Base-by-base conservation (phyloP, 2,329 filamentous ascomycete species). In the Ophiocordyceps camponoti-leonardi region DNA sequence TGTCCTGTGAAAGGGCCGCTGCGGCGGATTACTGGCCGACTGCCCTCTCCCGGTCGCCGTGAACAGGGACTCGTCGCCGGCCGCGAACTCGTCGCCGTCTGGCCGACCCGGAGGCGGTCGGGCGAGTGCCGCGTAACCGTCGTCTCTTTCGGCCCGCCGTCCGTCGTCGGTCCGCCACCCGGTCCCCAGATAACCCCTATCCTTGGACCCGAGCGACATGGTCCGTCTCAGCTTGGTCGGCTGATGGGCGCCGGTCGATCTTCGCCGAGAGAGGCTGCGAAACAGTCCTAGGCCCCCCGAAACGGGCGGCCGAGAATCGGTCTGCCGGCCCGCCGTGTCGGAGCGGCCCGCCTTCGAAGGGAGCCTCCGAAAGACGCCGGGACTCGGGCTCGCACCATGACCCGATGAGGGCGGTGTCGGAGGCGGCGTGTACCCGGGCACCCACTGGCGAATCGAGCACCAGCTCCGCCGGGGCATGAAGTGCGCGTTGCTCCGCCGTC, bases 391-490 rank as follows among this genome's bases (percentile, higher is more conserved):
- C 30, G 65, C 50, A 37, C 71, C 67, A 48, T 68, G 62, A 42
- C 68, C 63, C 1, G 73, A 68, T 10, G 59, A 62, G 26, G 68
- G 72, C 3, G 85, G 86, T 1, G 82, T 79, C 3, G 73, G 70
- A 1, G 78, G 76, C 13, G 87, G 87, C 1, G 85, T 93, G 31
- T 66, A 68, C 3, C 85, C 86, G 2, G 88, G 87, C 11, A 77
- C 69, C 64, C 94, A 96, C 58, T 84, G 74, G 45, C 84, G 76
- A 54, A 98, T 94, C 3, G 86, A 85, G 60, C 90, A 96, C 85
- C 90, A 98, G 60, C 98, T 98, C 30, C 92, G 77, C 48, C 92
- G 82, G 19, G 88, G 88, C 11, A 96, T 69, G 2, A 98, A 69
- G 49, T 81, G 79, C 56, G 86, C 93, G 61, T 98, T 98, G 63